Evolutionary conservation across 202 grass and related monocot genomes (phyloP).

Genomic region (Hordeum pubiflorum): DNA sequence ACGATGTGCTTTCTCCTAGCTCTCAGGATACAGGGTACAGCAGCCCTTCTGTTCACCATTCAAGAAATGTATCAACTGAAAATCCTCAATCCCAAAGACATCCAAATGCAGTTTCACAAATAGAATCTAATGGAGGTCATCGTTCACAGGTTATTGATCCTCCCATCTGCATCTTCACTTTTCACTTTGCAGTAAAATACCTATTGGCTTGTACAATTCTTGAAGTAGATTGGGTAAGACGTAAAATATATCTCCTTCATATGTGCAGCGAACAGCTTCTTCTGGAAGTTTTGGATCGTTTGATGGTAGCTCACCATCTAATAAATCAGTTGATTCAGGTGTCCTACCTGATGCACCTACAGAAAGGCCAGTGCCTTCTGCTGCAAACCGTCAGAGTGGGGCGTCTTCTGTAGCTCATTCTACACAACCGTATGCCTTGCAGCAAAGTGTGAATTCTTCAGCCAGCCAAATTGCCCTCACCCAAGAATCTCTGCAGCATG

Average conservation of each 20-base stretch:
- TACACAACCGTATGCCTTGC: constrained; percentile 22
- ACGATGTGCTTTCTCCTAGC: constrained; percentile 66
- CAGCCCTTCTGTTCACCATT: constrained; percentile 52
- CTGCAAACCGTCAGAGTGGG: constrained; percentile 23
- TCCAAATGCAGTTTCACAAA: constrained; percentile 26
- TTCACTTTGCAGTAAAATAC: constrained; percentile 26
- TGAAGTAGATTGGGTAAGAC: constrained; percentile 11
- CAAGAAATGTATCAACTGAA: constrained; percentile 49
- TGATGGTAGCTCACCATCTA: constrained; percentile 43
- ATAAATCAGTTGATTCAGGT: constrained; percentile 53
- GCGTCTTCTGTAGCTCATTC: constrained; percentile 32
- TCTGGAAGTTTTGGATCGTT: constrained; percentile 90
- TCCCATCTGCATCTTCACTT: neutral
- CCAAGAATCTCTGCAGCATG: constrained; percentile 31
- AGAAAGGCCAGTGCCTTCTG: constrained; percentile 42
- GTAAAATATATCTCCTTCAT: constrained; percentile 33
- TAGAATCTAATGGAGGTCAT: constrained; percentile 29
- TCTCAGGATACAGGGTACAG: constrained; percentile 64
- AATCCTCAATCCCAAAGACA: constrained; percentile 42
- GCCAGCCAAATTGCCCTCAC: constrained; percentile 16
- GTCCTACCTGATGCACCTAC: constrained; percentile 40
- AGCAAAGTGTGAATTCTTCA: constrained; percentile 17
- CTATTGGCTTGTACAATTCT: neutral
- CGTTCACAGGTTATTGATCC: constrained; percentile 47
- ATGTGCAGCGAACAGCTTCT: constrained; percentile 75